Evolutionary conservation across 176 grass and related monocot genomes (phyloP).

Genomic region (Lolium perenne): DNA sequence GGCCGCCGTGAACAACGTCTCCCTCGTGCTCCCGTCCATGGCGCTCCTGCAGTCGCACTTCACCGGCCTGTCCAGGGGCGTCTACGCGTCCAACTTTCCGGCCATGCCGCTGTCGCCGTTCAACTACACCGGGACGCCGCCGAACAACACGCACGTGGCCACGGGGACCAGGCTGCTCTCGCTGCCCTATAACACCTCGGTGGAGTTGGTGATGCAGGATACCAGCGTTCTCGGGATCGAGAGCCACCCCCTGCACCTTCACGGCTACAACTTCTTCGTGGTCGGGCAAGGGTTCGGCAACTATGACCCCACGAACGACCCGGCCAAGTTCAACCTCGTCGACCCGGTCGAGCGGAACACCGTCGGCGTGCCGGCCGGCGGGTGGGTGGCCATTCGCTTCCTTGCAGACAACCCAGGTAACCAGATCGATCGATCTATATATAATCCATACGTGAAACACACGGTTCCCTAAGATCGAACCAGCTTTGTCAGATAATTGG

Average conservation of each 20-base stretch:
- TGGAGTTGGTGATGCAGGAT: conserved; percentile 85
- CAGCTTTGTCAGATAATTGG: neutral
- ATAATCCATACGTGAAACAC: neutral
- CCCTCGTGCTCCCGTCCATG: conserved; percentile 54
- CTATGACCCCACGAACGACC: conserved; percentile 57
- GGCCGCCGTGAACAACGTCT: conserved; percentile 68
- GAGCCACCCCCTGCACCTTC: conserved; percentile 90
- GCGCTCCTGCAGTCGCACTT: conserved; percentile 73
- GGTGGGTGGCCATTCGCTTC: conserved; percentile 82
- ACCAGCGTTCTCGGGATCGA: conserved; percentile 71
- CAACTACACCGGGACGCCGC: conserved; percentile 71
- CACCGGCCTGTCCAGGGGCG: conserved; percentile 48
- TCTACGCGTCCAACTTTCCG: conserved; percentile 60
- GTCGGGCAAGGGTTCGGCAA: conserved; percentile 74
- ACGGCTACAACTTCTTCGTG: conserved; percentile 87
- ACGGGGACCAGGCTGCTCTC: conserved; percentile 59
- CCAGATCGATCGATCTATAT: neutral
- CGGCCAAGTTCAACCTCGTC: conserved; percentile 70
- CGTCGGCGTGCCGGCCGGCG: conserved; percentile 65
- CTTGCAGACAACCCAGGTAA: conserved; percentile 79
- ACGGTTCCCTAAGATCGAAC: neutral
- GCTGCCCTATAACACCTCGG: conserved; percentile 53
- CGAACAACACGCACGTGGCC: conserved; percentile 59
- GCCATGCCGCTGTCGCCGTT: conserved; percentile 28
- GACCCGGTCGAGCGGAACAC: conserved; percentile 88